These are phyloP conservation scores for Cudoniella acicularis DNA, from an alignment of 495 filamentous ascomycete genomes.

Conservation along the genomic window DNA sequence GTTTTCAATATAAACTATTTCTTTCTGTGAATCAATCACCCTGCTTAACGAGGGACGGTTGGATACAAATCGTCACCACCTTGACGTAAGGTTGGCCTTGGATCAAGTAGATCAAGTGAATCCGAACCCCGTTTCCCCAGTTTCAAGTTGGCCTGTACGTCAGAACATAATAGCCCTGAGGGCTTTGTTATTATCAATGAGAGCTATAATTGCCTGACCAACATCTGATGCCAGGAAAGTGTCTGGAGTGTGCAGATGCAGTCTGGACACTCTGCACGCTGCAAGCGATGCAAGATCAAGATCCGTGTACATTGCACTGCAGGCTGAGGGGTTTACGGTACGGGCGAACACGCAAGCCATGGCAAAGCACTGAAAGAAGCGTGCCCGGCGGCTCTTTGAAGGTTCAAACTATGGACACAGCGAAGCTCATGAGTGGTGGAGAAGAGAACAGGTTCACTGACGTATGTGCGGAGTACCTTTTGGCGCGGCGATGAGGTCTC, in stretches of 20 bases:
- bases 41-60: no score
- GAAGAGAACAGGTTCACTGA: background rate
- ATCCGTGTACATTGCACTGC: no score
- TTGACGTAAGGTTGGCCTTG: background rate
- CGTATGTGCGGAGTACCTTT: background rate
- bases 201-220: background rate
- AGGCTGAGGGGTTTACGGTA: no score
- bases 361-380: background rate
- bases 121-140: no score
- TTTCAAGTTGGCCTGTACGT: background rate
- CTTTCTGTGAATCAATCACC: no score
- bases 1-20: background rate
- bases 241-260: background rate
- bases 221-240: background rate
- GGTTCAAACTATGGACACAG: background rate
- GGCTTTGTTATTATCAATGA: background rate
- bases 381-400: background rate
- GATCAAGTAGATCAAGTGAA: no score
- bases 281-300: background rate
- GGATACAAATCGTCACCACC: no score
- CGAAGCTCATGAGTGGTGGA: background rate
- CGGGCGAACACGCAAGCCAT: background rate
- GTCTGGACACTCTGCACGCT: background rate
- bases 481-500: background rate
- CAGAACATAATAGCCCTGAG: background rate